Evolutionary conservation across 2,329 filamentous ascomycete species (phyloP), one percentile per base, ranked within the genome.

Genomic region (Dothideomycetidae sp.): DNA sequence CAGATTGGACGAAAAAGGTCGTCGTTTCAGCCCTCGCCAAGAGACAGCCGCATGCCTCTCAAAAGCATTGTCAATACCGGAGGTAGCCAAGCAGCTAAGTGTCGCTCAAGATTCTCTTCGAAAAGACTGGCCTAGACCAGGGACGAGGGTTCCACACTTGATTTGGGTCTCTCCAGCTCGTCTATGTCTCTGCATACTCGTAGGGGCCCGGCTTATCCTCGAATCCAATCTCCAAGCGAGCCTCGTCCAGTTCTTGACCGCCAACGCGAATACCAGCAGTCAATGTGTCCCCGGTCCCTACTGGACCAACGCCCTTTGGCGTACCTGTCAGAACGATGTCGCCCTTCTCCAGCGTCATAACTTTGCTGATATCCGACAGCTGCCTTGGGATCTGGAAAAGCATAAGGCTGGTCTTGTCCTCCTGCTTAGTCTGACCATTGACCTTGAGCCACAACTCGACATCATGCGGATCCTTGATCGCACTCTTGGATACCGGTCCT

Each of bases 301-400:
- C 85, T 13, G 77, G 70, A 1, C 90, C 90, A 2, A 98, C 90
- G 10, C 90, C 90, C 63, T 94, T 94, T 34, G 90, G 90, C 35
- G 90, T 98, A 12, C 90, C 90, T n/a, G 90, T 98, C 49, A 98
- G 64, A 33, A 98, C 75, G 52, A 98, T 77, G 59, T 98, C 90
- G 33, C 88, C 90, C 52, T 81, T 74, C 60, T 93, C 79, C 42
- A 98, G 67, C 5, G 84, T 85, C 85, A 96, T 94, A 41, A 96
- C 86, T 56, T 78, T 78, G 47, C 83, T 90, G 54, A 98, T 93
- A 63, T 94, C 85, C 52, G 79, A 81, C 53, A 98, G 59, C 46
- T 93, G 76, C 48, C 82, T 70, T 14, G 88, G 86, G 52, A 98
- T 90, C 41, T 73, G 71, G 68, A 93, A 93, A 42, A 98, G 71